Percentiles rank a stretch among this genome's conserved stretches.
Evolutionary conservation across 495 filamentous ascomycete genomes (phyloP).

Genomic region (Platismatia glauca): DNA sequence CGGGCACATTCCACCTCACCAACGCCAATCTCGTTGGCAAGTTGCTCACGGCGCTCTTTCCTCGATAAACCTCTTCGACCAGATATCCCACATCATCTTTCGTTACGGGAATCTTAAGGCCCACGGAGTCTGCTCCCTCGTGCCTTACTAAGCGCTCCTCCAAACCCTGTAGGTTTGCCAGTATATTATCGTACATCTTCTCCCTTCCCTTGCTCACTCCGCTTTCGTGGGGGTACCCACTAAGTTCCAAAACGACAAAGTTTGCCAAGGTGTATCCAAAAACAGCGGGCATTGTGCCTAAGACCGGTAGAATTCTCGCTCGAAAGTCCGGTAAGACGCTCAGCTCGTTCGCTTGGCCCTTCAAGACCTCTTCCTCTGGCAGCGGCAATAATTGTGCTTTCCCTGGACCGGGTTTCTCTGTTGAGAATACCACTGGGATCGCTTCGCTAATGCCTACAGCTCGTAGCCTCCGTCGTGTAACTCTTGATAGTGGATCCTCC

Average conservation of each 20-base stretch:
- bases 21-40: slow-evolving; percentile 68
- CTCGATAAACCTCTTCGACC: slow-evolving; percentile 80
- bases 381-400: slow-evolving; percentile 85
- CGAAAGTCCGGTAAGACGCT: slow-evolving; percentile 87
- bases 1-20: slow-evolving; percentile 61
- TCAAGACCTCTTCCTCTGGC: slow-evolving; percentile 76
- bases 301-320: slow-evolving; percentile 82
- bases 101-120: slow-evolving; percentile 69
- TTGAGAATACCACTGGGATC: slow-evolving; percentile 87
- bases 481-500: slow-evolving; percentile 82
- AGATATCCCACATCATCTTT: slow-evolving; percentile 74
- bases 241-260: slow-evolving; percentile 77
- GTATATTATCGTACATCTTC: slow-evolving; percentile 81
- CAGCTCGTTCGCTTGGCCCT: slow-evolving; percentile 80
- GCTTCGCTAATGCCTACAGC: slow-evolving; percentile 71
- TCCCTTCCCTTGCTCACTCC: slow-evolving; percentile 66
- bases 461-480: slow-evolving; percentile 71
- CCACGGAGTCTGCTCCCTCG: slow-evolving; percentile 49
- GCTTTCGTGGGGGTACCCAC: slow-evolving; percentile 82
- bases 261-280: slow-evolving; percentile 90
- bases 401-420: slow-evolving; percentile 81
- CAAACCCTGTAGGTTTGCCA: slow-evolving; percentile 58
- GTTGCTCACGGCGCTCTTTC: slow-evolving; percentile 74
- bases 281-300: slow-evolving; percentile 94
- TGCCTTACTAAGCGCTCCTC: slow-evolving; percentile 62